Evolutionary conservation across 164 flowering plant species (phyloP), one percentile per base, ranked within the genome.

Genomic region (Vitis amurensis): DNA sequence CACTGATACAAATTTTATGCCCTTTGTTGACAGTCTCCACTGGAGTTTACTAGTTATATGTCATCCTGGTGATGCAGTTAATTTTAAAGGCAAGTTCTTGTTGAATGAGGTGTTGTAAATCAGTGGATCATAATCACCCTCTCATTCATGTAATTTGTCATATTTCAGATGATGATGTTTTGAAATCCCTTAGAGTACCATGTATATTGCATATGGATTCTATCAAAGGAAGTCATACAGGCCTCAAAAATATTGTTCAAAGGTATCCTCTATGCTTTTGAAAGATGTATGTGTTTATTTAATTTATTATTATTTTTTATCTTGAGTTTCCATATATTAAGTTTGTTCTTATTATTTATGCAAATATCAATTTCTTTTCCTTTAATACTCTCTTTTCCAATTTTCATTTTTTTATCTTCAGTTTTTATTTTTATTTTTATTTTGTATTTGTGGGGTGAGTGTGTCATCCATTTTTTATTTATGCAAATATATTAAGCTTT

Each of bases 161-260:
- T 69, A n/a, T 73, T 75, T 73, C 86, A 93, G 99, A 86, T 77
- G 87, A 76, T 68, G 83, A 83, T 30, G 23, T 71, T 52, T 64
- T 69, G 11, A 72, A 77, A 52, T 79, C 84, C 4, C 57, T 12
- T 29, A 91, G 73, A 80, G 87, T 93, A 37, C 99, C 99, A 19
- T 96, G 99, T 71, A 85, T 96, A 71, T 72, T 96, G 83, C 99
- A 96, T 73, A 88, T 96, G 98, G 98, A 96, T 79, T 96, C 99
- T 66, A 85, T 93, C 30, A 88, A 80, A 74, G 99, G 99, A 85
- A 90, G 82, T 69, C 99, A 96, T 81, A 67, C 74, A 56, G 91
- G 92, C 61, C 85, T 96, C 23, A 96, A 90, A 75, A 81, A 85
- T 76, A 90, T 89, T 77, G 67, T 96, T 49, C 99, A 91, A 78